Base-by-base conservation (phyloP, 2,329 filamentous ascomycete genomes). In the Ophiostoma perfectum region DNA sequence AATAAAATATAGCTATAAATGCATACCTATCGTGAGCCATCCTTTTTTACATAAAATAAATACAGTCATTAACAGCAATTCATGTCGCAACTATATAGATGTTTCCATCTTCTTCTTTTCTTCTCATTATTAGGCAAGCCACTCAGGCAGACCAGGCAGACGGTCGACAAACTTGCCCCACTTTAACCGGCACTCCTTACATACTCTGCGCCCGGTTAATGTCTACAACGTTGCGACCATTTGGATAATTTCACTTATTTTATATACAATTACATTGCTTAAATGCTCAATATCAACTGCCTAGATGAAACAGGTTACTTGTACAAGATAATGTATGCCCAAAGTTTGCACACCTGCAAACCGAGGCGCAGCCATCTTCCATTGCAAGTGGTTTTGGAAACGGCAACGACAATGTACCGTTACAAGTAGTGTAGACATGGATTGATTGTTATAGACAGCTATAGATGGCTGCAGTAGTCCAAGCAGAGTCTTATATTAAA, bases 121-220 rank as follows among this genome's bases (percentile, higher is more conserved):
- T 14, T 9, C 18, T 5, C 12, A 44, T 0, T 55, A 55, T 27
- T 55, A 55, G 49, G 49, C 49, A 55, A 55, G 49, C 49, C 49
- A 55, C 49, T 27, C 27, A 55, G 49, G 49, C 49, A 55, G 49
- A 27, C 49, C 49, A 55, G 49, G 49, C 49, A 55, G 49, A 55
- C 49, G 49, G 49, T 18, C 8, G 27, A 27, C 27, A 1, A 1
- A 11, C 3, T 8, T n/a, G 49, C 1, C 12, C 49, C 49, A 55
- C 49, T 55, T 55, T 55, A 27, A 12, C 27, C n/a, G 49, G 49
- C 49, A 55, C 18, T 55, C 49, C 49, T 55, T 55, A 55, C 49
- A 55, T 18, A 18, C 6, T 55, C 49, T 18, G 49, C 49, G n/a
- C 49, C 27, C 27, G 27, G 27, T 27, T 55, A 55, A n/a, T 55